These are phyloP conservation scores for Thalassiosira exigua DNA, from an alignment of 352 stramenopile genomes.

Conservation along the genomic window DNA sequence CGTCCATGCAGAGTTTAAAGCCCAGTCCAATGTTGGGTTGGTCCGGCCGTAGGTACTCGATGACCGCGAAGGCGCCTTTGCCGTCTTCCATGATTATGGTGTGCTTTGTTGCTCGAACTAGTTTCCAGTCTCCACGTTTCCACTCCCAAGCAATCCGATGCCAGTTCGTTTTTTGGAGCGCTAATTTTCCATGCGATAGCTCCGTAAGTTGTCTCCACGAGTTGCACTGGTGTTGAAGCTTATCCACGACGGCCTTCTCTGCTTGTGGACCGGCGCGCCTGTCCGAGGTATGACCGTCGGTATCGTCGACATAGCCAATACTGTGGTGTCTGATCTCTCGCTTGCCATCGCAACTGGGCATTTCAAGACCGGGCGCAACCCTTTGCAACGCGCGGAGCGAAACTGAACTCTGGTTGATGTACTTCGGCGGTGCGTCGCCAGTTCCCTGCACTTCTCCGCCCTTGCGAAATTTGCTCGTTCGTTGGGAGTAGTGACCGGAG, in stretches of 20 bases:
- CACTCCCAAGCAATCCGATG: conserved; percentile 18
- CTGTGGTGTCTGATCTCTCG: conserved; percentile 1
- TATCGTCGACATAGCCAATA: conserved; percentile 32
- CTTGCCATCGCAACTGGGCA: not conserved
- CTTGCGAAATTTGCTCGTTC: too few species aligned
- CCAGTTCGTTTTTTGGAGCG: conserved; percentile 34
- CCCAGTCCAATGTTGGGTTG: conserved; percentile 29
- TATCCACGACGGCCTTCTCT: not conserved
- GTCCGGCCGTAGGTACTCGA: conserved; percentile 10
- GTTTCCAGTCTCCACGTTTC: not conserved
- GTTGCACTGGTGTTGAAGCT: conserved; percentile 1
- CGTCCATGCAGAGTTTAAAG: conserved; percentile 5
- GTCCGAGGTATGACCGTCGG: not conserved
- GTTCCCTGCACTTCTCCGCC: too few species aligned
- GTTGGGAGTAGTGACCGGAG: too few species aligned
- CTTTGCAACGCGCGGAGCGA: conserved; percentile 2
- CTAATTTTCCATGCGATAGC: not conserved
- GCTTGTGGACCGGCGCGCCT: not conserved
- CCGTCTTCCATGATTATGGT: conserved; percentile 11
- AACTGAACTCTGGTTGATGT: conserved; percentile 3
- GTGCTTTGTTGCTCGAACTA: not conserved
- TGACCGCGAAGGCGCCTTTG: conserved; percentile 6
- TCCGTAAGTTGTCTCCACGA: conserved; percentile 23
- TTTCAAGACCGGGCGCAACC: not conserved
- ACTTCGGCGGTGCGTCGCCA: too few species aligned